phyloP scores from a whole-genome alignment of 192 early-diverging fungal genomes.

The Podila minutissima region DNA sequence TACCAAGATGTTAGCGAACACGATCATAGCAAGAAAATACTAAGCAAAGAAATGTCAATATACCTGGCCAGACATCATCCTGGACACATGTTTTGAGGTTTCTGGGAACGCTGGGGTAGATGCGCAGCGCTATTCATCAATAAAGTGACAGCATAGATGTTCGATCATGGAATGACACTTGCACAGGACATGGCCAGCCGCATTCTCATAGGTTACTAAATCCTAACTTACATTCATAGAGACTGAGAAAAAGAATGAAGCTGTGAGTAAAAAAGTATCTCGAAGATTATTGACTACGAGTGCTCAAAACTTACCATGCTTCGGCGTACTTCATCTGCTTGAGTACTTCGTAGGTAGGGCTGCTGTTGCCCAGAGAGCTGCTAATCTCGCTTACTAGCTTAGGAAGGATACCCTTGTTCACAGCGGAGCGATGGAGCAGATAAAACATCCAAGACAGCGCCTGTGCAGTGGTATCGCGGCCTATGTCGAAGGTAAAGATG shows the following conservation, averaged over 20 bases:
- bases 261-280: neutral
- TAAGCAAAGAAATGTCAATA: too few relatives aligned
- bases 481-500: neutral
- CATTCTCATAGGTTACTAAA: neutral
- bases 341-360: conserved; percentile 23
- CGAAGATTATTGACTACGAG: neutral
- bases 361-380: neutral
- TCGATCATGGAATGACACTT: neutral
- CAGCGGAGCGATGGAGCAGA: conserved; percentile 41
- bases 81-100: conserved; percentile 58
- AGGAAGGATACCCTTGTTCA: conserved; percentile 33
- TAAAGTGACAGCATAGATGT: conserved; percentile 3
- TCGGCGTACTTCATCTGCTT: conserved; percentile 42
- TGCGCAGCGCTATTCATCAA: conserved; percentile 47
- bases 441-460: conserved; percentile 54
- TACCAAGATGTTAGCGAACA: too few relatives aligned
- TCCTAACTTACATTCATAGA: neutral
- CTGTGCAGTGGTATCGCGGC: conserved; percentile 51
- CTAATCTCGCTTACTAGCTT: conserved; percentile 47
- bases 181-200: neutral
- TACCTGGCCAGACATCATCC: conserved; percentile 58
- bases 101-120: conserved; percentile 57
- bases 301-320: conserved; percentile 17
- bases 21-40: too few relatives aligned
- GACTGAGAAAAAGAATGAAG: neutral